These are phyloP conservation scores for Actinomortierella wolfii DNA, from an alignment of 371 early-diverging fungal genomes.

Conservation along the genomic window DNA sequence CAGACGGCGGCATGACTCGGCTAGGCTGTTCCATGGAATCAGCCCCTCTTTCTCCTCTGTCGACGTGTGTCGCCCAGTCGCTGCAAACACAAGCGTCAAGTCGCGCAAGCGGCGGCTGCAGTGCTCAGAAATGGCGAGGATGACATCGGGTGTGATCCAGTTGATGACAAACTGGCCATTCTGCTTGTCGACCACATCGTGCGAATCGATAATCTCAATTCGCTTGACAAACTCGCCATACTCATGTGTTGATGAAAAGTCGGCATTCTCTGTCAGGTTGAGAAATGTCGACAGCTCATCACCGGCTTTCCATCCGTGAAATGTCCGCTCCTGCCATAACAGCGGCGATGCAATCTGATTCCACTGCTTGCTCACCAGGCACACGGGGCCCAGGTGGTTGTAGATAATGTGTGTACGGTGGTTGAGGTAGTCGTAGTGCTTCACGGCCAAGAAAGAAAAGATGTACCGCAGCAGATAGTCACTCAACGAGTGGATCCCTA, in stretches of 20 bases:
- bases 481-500: slow-evolving; percentile 38
- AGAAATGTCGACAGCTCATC: slow-evolving; percentile 38
- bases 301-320: slow-evolving; percentile 47
- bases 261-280: slow-evolving; percentile 41
- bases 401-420: slow-evolving; percentile 43
- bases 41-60: slow-evolving; percentile 38
- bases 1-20: slow-evolving; percentile 45
- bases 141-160: slow-evolving; percentile 46
- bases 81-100: slow-evolving; percentile 38
- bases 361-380: slow-evolving; percentile 39
- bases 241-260: slow-evolving; percentile 46
- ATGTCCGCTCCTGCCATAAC: slow-evolving; percentile 44
- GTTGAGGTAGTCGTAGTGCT: slow-evolving; percentile 45
- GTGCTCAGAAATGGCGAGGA: slow-evolving; percentile 43
- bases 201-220: slow-evolving; percentile 47
- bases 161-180: slow-evolving; percentile 47
- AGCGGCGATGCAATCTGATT: slow-evolving; percentile 41
- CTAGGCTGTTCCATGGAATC: slow-evolving; percentile 38
- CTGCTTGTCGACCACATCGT: slow-evolving; percentile 46
- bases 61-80: slow-evolving; percentile 38
- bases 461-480: slow-evolving; percentile 39
- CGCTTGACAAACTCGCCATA: slow-evolving; percentile 46
- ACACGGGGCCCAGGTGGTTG: slow-evolving; percentile 41
- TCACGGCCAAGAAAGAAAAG: slow-evolving; percentile 36
- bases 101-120: slow-evolving; percentile 40